Evolutionary conservation across 768 basidiomycete genomes (phyloP).

Genomic region (Podaxis pistillaris): DNA sequence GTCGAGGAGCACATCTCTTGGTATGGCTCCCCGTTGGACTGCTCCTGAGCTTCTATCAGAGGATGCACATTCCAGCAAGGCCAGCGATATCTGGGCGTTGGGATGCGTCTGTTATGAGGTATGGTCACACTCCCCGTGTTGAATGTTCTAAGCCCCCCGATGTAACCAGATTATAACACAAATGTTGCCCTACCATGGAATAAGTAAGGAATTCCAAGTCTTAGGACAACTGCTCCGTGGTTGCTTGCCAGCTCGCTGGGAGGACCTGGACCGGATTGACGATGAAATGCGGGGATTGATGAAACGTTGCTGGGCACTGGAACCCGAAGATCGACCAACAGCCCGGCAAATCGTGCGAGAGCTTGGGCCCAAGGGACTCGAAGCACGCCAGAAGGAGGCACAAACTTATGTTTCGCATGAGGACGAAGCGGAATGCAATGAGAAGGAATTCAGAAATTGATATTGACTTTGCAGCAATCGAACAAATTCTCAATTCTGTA

Average conservation of each 20-base stretch:
- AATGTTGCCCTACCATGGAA: not conserved
- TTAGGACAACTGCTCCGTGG: not conserved
- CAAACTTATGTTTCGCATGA: not conserved
- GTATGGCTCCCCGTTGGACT: conserved; percentile 7
- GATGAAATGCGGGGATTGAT: not conserved
- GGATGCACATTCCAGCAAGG: not conserved
- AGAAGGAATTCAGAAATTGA: not conserved
- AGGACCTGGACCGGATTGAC: not conserved
- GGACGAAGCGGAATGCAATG: not conserved
- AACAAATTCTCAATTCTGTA: not conserved
- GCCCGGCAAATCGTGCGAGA: not conserved
- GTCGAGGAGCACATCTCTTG: not conserved
- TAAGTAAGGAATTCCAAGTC: not conserved
- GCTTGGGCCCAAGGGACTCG: not conserved
- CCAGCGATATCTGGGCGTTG: conserved; percentile 18
- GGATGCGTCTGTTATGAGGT: conserved; percentile 19
- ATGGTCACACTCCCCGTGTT: not conserved
- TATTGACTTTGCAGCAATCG: not conserved
- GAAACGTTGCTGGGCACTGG: not conserved
- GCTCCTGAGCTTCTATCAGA: conserved; percentile 17
- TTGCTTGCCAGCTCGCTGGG: not conserved
- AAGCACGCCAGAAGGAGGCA: not conserved
- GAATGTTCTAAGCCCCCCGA: not conserved
- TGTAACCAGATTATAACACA: not conserved
- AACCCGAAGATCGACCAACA: not conserved